Percentiles rank a stretch among this genome's conserved stretches.
Conservation (phyloP, 2,329 filamentous ascomycete species). For the Aureobasidium zeae region DNA sequence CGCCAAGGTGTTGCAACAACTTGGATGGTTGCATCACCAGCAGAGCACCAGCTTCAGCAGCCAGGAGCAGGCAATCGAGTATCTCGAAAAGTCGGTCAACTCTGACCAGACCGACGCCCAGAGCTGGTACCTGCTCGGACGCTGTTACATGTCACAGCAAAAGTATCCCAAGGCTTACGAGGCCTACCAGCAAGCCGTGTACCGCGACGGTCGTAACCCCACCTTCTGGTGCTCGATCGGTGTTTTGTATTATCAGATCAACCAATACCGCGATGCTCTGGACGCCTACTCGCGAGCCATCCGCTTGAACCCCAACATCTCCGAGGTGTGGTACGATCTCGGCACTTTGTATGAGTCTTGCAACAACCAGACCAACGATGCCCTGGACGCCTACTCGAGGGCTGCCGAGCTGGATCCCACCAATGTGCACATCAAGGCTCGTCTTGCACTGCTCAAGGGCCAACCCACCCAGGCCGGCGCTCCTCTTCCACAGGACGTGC, state of each 20-base stretch:
- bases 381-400: conserved; percentile 87
- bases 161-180: conserved; percentile 99
- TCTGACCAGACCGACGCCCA: conserved; percentile 92
- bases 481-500: conserved; percentile 90
- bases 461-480: conserved; percentile 63
- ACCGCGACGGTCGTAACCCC: conserved; percentile 92
- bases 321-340: conserved; percentile 97
- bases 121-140: conserved; percentile 95
- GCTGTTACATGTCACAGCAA: conserved; percentile 98
- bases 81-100: conserved; percentile 89
- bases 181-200: conserved; percentile 96
- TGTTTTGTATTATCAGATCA: conserved; percentile 98
- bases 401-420: conserved; percentile 87
- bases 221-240: conserved; percentile 99
- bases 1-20: conserved; percentile 93
- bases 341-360: conserved; percentile 97
- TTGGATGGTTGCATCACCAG: conserved; percentile 96
- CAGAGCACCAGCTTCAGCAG: conserved; percentile 84
- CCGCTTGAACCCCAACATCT: conserved; percentile 93
- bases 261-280: conserved; percentile 94
- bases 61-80: conserved; percentile 94
- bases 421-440: conserved; percentile 93
- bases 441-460: conserved; percentile 78
- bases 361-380: conserved; percentile 97
- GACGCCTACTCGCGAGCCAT: conserved; percentile 97